Base-by-base conservation (phyloP, 2,329 filamentous ascomycete genomes). In the Keithomyces neogunnii region DNA sequence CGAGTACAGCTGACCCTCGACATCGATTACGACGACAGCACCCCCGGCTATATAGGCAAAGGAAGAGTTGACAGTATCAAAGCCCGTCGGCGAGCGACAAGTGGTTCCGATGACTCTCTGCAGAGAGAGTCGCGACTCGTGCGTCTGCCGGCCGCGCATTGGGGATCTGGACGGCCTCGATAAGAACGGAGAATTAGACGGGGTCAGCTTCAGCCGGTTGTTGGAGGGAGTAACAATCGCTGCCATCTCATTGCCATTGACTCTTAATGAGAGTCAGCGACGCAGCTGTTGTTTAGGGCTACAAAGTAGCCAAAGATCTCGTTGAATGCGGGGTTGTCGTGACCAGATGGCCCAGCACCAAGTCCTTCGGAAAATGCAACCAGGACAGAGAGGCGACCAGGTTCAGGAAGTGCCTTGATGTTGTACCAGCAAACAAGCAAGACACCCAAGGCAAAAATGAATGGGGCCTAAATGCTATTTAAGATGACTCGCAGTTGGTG, bases 41-140 rank as follows among this genome's bases (percentile, higher is more conserved):
- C 90, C 93, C 51, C 93, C 93, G 7, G 93, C 92, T 56, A 90
- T 91, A 66, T 95, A 93, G 51, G 90, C 90, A 68, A 97, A 96
- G 48, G 79, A 85, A 10, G 84, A 81, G 40, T 85, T 75, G 54
- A 92, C 82, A 56, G 81, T 84, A 65, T 95, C 90, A 68, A 99
- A 95, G 56, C 88, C 89, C 64, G 87, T 91, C 40, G 89, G 85
- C 4, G 87, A 88, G 58, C 76, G 81, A 56, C 89, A 92, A 6
- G 92, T 97, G 29, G 91, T 95, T 45, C 93, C 93, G 62, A 97
- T 87, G 52, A 97, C 89, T 56, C 89, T 84, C 66, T 85, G 85
- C 55, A 96, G 74, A 39, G 85, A 85, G 44, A 96, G 76, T 40
- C 78, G 78, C 28, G 80, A 74, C 53, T 84, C 79, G 53, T 73